Percentiles rank a stretch among this genome's conserved stretches.
Evolutionary conservation across 331 rosid species (phyloP).

Genomic region (Erythrophleum ivorense): DNA sequence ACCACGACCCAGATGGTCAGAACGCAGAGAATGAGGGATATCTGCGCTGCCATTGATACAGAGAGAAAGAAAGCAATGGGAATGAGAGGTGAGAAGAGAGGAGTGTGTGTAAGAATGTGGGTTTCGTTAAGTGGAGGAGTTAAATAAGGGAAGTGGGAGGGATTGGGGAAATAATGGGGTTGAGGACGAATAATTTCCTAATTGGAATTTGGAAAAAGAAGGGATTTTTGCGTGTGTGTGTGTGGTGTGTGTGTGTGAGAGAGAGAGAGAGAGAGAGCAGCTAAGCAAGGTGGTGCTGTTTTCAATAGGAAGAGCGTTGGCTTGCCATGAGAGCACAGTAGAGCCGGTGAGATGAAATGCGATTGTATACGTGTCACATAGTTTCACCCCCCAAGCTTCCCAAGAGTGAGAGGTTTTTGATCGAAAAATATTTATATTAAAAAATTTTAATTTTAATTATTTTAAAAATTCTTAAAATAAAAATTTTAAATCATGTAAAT

Average conservation of each 20-base stretch:
- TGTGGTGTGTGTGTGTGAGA: background rate
- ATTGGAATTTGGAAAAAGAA: background rate
- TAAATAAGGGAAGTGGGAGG: slow-evolving; percentile 24
- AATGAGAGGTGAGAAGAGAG: background rate
- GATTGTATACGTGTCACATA: slow-evolving; percentile 3
- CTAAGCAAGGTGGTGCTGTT: background rate
- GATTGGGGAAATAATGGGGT: background rate
- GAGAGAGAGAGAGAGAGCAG: background rate
- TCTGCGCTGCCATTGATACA: slow-evolving; percentile 50
- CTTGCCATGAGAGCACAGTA: background rate
- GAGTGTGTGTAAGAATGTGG: background rate
- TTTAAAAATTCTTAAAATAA: no score
- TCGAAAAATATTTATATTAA: no score
- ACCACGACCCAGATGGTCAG: slow-evolving; percentile 39
- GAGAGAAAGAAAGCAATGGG: background rate
- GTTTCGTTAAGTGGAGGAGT: background rate
- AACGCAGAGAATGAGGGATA: slow-evolving; percentile 31
- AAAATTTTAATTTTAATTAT: no score
- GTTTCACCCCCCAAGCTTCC: background rate
- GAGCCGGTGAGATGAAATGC: background rate
- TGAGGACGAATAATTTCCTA: background rate
- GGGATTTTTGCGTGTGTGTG: background rate
- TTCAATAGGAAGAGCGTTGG: background rate
- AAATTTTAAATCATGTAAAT: no score
- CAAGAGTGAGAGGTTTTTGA: no score